Evolutionary conservation across 202 grass and related monocot species (phyloP).

Genomic region (Zoysia matrella): DNA sequence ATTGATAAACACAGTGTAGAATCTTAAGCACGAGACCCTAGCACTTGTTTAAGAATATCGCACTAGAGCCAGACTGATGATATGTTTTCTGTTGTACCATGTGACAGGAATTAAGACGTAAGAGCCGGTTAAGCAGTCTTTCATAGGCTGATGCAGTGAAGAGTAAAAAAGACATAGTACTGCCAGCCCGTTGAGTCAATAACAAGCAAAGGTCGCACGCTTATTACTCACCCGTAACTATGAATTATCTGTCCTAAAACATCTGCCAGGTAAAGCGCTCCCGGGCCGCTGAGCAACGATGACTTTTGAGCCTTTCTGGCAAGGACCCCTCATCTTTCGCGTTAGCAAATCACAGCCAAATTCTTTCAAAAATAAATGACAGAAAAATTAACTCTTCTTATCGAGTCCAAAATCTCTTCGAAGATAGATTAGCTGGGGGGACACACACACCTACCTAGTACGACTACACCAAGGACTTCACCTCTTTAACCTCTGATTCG

Average conservation of each 20-base stretch:
- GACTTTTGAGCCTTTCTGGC: slow-evolving; percentile 34
- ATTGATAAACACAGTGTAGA: too few species aligned
- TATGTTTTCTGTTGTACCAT: neutral
- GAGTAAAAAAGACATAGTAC: too few species aligned
- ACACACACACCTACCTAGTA: slow-evolving; percentile 34
- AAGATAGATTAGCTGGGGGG: slow-evolving; percentile 40
- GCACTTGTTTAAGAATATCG: neutral
- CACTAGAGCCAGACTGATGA: neutral
- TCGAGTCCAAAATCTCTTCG: neutral
- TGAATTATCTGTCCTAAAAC: slow-evolving; percentile 11
- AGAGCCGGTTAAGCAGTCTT: slow-evolving; percentile 6
- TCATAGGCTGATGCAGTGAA: neutral
- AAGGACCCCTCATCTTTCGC: slow-evolving; percentile 2
- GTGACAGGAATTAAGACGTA: neutral
- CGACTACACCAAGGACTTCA: slow-evolving; percentile 8
- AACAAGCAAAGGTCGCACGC: slow-evolving; percentile 49
- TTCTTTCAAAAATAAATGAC: too few species aligned
- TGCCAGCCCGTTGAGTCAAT: slow-evolving; percentile 27
- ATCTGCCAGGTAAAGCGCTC: slow-evolving; percentile 18
- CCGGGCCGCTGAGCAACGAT: slow-evolving; percentile 31
- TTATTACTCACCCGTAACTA: slow-evolving; percentile 21
- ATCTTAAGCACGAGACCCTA: neutral
- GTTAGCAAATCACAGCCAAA: neutral
- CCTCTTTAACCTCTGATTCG: neutral
- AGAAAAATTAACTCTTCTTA: neutral